phyloP scores from a whole-genome alignment of 2,329 filamentous ascomycete genomes.

The Paraphoma sp. region DNA sequence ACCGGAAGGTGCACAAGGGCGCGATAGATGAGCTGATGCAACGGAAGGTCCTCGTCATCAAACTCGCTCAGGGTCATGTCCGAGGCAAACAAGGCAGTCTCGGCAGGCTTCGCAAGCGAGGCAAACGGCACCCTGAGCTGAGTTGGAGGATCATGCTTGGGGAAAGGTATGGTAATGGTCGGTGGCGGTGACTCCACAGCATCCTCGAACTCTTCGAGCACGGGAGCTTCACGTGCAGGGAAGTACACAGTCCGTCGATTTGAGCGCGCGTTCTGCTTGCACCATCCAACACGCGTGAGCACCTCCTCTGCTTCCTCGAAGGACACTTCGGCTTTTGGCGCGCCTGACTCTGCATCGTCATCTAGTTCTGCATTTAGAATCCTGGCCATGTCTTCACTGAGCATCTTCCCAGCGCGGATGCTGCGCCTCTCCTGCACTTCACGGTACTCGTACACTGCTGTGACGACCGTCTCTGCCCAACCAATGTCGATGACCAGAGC shows the following conservation, averaged over 20 bases:
- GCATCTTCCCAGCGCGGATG: slow-evolving; percentile 73
- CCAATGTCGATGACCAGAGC: slow-evolving; percentile 88
- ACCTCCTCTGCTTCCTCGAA: slow-evolving; percentile 87
- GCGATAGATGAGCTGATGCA: slow-evolving; percentile 79
- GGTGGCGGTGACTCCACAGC: slow-evolving; percentile 43
- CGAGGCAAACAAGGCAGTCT: slow-evolving; percentile 74
- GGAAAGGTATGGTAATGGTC: slow-evolving; percentile 42
- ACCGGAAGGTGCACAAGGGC: slow-evolving; percentile 77
- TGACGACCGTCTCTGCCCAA: slow-evolving; percentile 88
- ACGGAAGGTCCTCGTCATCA: slow-evolving; percentile 85
- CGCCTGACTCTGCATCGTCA: slow-evolving; percentile 31
- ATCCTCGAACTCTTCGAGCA: slow-evolving; percentile 54
- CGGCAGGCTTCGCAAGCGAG: slow-evolving; percentile 74
- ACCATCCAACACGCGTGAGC: slow-evolving; percentile 79
- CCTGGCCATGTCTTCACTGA: slow-evolving; percentile 73
- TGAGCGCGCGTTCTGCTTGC: slow-evolving; percentile 49
- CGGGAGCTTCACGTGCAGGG: slow-evolving; percentile 43
- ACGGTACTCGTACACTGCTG: slow-evolving; percentile 87
- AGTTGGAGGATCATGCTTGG: slow-evolving; percentile 47
- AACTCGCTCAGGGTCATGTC: slow-evolving; percentile 63
- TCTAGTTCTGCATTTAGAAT: slow-evolving; percentile 60
- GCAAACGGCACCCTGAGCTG: slow-evolving; percentile 72
- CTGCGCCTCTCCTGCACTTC: slow-evolving; percentile 76
- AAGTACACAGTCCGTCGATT: slow-evolving; percentile 43
- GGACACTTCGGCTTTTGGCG: slow-evolving; percentile 36